These are phyloP conservation scores for Leucocoprinus sp. DNA, from an alignment of 768 basidiomycete genomes.

Conservation along the genomic window DNA sequence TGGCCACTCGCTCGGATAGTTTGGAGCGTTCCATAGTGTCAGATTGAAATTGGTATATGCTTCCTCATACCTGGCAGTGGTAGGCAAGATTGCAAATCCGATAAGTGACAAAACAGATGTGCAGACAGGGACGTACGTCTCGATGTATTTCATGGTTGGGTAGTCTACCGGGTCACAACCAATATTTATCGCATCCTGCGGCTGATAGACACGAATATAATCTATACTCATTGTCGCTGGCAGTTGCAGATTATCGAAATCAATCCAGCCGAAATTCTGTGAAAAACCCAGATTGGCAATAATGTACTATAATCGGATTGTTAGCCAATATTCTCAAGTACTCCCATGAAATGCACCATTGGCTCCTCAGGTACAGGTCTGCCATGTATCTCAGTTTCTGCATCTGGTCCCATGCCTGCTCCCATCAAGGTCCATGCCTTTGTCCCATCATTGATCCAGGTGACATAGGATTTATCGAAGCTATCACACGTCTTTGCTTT, in stretches of 20 bases:
- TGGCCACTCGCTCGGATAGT: conserved; percentile 28
- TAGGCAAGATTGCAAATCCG: neutral
- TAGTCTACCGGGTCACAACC: conserved; percentile 65
- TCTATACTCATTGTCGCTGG: conserved; percentile 66
- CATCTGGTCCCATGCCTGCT: conserved; percentile 45
- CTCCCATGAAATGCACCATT: conserved; percentile 37
- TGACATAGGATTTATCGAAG: conserved; percentile 45
- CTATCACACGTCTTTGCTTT: conserved; percentile 9
- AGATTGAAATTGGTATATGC: conserved; percentile 37
- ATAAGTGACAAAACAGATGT: neutral
- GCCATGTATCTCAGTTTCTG: conserved; percentile 40
- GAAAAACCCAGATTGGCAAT: conserved; percentile 69
- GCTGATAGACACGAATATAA: conserved; percentile 74
- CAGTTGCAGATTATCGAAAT: conserved; percentile 45
- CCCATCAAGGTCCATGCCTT: conserved; percentile 61
- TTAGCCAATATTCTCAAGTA: neutral
- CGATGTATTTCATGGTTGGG: conserved; percentile 74
- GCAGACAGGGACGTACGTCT: conserved; percentile 36
- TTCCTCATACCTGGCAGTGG: conserved; percentile 23
- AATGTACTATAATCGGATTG: conserved; percentile 39
- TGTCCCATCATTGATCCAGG: conserved; percentile 63
- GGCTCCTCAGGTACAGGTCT: conserved; percentile 66
- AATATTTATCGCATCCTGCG: conserved; percentile 37
- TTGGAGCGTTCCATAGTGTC: conserved; percentile 27
- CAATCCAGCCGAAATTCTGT: conserved; percentile 56